phyloP scores from a whole-genome alignment of 371 early-diverging fungal species.

The Circinella umbellata region DNA sequence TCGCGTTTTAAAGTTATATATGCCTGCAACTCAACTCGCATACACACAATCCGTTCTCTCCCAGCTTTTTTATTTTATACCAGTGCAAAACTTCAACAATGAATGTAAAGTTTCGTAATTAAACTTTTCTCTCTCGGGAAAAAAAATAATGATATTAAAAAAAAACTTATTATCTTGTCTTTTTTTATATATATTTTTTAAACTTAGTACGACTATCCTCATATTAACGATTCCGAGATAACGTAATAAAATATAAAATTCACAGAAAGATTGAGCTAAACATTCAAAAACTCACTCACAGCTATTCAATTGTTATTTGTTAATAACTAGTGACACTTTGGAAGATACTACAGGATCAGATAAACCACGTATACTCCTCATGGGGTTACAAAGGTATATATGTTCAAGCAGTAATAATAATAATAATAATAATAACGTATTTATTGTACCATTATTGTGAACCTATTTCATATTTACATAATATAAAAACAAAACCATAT shows the following conservation, averaged over 20 bases:
- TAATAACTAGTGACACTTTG: constrained; percentile 33
- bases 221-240: constrained; percentile 29
- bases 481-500: neutral
- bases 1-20: too few species aligned
- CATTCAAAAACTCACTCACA: neutral
- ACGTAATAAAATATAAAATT: constrained; percentile 14
- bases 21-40: too few species aligned
- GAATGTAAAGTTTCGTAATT: neutral
- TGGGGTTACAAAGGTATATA: constrained; percentile 69
- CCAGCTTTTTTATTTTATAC: neutral
- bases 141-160: too few species aligned
- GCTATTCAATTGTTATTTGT: neutral
- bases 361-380: constrained; percentile 68
- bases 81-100: neutral
- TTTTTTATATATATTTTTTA: neutral
- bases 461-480: neutral
- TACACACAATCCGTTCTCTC: neutral
- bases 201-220: constrained; percentile 29
- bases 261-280: neutral
- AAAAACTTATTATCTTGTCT: too few species aligned
- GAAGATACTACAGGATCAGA: constrained; percentile 43
- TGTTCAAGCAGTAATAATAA: neutral
- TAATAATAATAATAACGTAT: too few species aligned
- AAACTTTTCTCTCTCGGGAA: neutral
- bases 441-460: too few species aligned